Percentiles rank a stretch among this genome's conserved stretches.
Conservation (phyloP, 1,284 basidiomycete species). For the Sparassis latifolia region DNA sequence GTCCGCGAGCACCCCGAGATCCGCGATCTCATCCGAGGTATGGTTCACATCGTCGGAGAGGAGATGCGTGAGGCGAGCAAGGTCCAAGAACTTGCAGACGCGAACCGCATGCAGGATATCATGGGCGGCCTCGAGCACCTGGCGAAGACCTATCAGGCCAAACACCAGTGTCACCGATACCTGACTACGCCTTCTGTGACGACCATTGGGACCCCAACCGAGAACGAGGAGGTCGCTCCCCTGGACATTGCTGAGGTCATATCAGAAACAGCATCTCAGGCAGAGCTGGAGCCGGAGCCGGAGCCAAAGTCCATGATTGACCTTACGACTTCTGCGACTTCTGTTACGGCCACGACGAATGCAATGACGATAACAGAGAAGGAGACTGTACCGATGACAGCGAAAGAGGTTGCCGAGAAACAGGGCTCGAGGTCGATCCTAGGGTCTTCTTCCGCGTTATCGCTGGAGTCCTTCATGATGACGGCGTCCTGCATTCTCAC, state of each 20-base stretch:
- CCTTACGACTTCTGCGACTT: not conserved
- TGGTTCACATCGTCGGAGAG: conserved; percentile 53
- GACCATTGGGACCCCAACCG: not conserved
- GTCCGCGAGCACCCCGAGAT: conserved; percentile 53
- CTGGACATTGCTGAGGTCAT: not conserved
- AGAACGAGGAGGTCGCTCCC: not conserved
- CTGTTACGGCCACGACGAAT: not conserved
- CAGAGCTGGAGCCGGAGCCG: not conserved
- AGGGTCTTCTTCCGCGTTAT: not conserved
- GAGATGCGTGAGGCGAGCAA: conserved; percentile 50
- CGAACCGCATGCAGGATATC: conserved; percentile 38
- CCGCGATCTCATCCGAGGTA: conserved; percentile 47
- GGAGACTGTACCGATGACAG: not conserved
- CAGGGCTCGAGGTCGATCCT: conserved; percentile 6
- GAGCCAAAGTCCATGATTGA: not conserved
- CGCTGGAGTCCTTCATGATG: conserved; percentile 20
- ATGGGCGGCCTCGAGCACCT: conserved; percentile 44
- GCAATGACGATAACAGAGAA: not conserved
- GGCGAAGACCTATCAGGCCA: conserved; percentile 27
- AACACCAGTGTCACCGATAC: conserved; percentile 1
- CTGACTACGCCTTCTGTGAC: not conserved
- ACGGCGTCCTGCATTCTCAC: conserved; percentile 31
- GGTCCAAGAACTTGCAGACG: conserved; percentile 33
- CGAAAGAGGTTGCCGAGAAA: conserved; percentile 1
- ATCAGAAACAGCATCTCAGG: not conserved